Evolutionary conservation across 345 rosid genomes (phyloP), one percentile per base, ranked within the genome.

Genomic region (Cardiospermum halicacabum): DNA sequence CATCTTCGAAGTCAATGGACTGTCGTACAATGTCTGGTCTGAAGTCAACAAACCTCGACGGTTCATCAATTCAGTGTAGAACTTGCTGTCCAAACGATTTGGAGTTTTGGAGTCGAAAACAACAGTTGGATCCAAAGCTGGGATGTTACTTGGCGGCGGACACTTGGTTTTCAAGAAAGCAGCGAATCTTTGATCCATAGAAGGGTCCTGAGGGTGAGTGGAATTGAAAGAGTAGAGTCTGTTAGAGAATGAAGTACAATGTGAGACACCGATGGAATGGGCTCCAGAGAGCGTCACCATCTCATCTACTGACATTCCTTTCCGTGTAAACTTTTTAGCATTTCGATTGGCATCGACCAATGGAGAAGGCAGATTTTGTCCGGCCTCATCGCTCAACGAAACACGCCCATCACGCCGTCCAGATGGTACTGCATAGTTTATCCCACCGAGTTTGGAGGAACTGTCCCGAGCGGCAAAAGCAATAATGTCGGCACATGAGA

Each of bases 381-480:
- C 0, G 5, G 64, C 73, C 24, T 81, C 82, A 0, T 71, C 60
- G 10, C 19, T 15, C 8, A 39, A 0, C 3, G 86, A 77, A 37
- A 81, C 59, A 0, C 74, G 72, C 3, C 85, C 81, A 30, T 81
- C 89, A 0, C 82, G 65, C 21, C 84, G 78, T 9, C 89, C 84
- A 0, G 81, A 68, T 0, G 74, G 78, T 1, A 84, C 74, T 0
- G 56, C 62, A 57, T 79, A 79, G 60, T 75, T 53, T 28, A 77
- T 72, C 4, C 78, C 67, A 1, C 86, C 86, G 3, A 66, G 54
- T 39, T 53, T 58, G 24, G 5, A 12, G 37, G 78, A 50, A n/a
- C 85, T 75, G 70, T 84, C 89, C 0, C 86, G 65, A 4, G 89
- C 86, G 0, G 89, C 84, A 18, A 84, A 82, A 5, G 86, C 79